A percentile compares a stretch with the other conserved stretches of the same genome.
These are phyloP conservation scores for Apiospora pterosperma DNA, from an alignment of 2,329 filamentous ascomycete species.

Conservation along the genomic window DNA sequence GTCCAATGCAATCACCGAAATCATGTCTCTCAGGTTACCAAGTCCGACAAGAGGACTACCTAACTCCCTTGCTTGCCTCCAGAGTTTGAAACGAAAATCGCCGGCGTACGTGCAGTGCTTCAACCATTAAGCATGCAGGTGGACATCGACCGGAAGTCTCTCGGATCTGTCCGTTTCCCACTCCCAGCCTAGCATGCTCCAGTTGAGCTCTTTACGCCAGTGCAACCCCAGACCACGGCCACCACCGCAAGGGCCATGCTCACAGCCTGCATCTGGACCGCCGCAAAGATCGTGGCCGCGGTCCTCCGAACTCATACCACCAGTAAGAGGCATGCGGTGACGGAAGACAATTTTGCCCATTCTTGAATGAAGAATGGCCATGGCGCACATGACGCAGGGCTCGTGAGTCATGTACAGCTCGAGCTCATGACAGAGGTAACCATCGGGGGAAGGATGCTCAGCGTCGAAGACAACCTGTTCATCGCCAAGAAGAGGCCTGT, in stretches of 20 bases:
- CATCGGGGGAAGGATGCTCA: conserved; percentile 67
- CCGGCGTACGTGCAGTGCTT: background rate
- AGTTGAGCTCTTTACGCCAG: conserved; percentile 77
- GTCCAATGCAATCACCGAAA: background rate
- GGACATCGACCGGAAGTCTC: conserved; percentile 39
- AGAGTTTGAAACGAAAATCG: background rate
- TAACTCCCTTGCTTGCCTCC: conserved; percentile 43
- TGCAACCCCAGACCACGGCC: conserved; percentile 64
- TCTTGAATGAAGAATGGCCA: conserved; percentile 91
- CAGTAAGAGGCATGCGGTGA: conserved; percentile 73
- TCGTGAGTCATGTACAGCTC: conserved; percentile 95
- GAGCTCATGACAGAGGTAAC: conserved; percentile 90
- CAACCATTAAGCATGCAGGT: conserved; percentile 42
- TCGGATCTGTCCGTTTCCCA: conserved; percentile 51
- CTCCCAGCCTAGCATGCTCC: conserved; percentile 81
- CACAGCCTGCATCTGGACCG: conserved; percentile 18
- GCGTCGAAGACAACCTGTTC: conserved; percentile 61
- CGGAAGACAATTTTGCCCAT: conserved; percentile 85
- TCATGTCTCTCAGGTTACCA: background rate
- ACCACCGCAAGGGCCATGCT: conserved; percentile 37
- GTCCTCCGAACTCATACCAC: conserved; percentile 78
- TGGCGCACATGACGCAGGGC: conserved; percentile 93
- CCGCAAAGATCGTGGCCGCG: conserved; percentile 43
- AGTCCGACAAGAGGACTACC: conserved; percentile 43
- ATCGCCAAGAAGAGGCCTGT: conserved; percentile 63